These are phyloP conservation scores for Tolypocladium sp. DNA, from an alignment of 2,329 filamentous ascomycete species.

Conservation along the genomic window DNA sequence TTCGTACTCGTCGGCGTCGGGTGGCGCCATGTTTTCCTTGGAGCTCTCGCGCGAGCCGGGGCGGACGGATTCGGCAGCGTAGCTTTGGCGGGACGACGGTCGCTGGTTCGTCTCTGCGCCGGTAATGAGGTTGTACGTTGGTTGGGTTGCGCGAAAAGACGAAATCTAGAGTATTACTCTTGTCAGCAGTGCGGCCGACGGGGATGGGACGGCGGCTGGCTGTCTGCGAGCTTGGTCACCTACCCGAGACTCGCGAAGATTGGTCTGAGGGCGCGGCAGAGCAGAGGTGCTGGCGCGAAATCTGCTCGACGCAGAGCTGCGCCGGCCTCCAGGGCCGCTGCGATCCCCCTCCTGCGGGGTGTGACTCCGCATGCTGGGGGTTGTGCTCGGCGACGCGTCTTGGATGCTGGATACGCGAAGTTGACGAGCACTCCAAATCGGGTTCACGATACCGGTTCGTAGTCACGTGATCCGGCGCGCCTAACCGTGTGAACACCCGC, in stretches of 20 bases:
- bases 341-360: conserved; percentile 20
- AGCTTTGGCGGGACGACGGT: conserved; percentile 31
- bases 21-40: conserved; percentile 50
- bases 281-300: conserved; percentile 27
- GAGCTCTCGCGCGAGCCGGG: conserved; percentile 47
- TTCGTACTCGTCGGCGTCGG: conserved; percentile 51
- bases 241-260: conserved; percentile 28
- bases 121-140: conserved; percentile 50
- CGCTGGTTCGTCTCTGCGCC: conserved; percentile 35
- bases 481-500: too few relatives aligned
- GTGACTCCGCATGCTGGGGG: conserved; percentile 21
- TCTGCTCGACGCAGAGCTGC: conserved; percentile 18
- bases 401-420: neutral
- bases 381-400: conserved; percentile 1
- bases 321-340: conserved; percentile 17
- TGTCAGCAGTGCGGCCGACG: neutral
- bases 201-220: neutral
- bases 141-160: conserved; percentile 42
- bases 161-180: conserved; percentile 23
- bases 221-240: conserved; percentile 15
- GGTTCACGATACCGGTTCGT: neutral
- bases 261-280: conserved; percentile 25
- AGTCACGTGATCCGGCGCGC: neutral
- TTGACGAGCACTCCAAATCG: neutral
- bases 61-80: conserved; percentile 28